Evolutionary conservation across 2,329 filamentous ascomycete genomes (phyloP).

Genomic region (Simplicillium aogashimaense): DNA sequence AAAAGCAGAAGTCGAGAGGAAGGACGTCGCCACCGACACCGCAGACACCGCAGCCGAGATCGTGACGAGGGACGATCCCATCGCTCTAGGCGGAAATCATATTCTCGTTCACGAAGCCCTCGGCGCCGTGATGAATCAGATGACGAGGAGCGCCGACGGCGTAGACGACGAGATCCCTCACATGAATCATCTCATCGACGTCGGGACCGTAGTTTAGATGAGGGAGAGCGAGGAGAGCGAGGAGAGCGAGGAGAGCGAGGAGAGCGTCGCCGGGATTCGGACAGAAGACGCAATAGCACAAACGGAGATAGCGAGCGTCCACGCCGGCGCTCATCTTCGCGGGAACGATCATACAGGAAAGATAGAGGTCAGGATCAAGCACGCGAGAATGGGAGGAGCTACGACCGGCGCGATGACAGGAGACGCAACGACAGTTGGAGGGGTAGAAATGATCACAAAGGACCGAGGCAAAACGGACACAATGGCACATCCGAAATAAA

Average conservation of each 20-base stretch:
- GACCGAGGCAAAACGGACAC: slow-evolving; percentile 11
- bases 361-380: not conserved
- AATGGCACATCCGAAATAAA: slow-evolving; percentile 10
- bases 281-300: not conserved
- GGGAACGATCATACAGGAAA: not conserved
- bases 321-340: not conserved
- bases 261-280: not conserved
- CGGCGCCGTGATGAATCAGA: slow-evolving; percentile 18
- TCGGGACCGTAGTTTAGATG: slow-evolving; percentile 7
- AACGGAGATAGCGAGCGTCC: not conserved
- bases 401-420: slow-evolving; percentile 9
- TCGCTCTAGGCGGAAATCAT: slow-evolving; percentile 30
- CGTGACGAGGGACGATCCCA: slow-evolving; percentile 28
- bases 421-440: slow-evolving; percentile 8
- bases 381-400: slow-evolving; percentile 7
- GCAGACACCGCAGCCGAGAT: slow-evolving; percentile 32
- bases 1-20: slow-evolving; percentile 24
- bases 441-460: slow-evolving; percentile 5
- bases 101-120: slow-evolving; percentile 35
- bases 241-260: slow-evolving; percentile 2
- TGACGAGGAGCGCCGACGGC: slow-evolving; percentile 15
- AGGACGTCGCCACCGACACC: slow-evolving; percentile 30
- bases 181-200: slow-evolving; percentile 12
- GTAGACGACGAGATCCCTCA: slow-evolving; percentile 15
- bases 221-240: not conserved